phyloP scores from a whole-genome alignment of 1,284 basidiomycete genomes.

The Hemileia vastatrix region DNA sequence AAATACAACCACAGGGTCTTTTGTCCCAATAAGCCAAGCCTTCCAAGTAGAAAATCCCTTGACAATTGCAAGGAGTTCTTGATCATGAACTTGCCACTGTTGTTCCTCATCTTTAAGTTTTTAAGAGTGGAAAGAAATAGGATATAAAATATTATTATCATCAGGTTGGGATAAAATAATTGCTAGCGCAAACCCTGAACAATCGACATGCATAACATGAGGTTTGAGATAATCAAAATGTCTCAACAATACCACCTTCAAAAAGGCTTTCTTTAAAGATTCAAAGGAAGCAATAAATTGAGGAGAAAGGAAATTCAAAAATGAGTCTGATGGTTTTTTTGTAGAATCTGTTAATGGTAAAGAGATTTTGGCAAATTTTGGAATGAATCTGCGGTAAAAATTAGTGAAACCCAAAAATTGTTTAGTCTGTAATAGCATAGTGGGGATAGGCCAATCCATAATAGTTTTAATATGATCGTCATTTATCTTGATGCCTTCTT shows the following conservation, averaged over 20 bases:
- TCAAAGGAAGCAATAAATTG: background rate
- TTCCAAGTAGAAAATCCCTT: background rate
- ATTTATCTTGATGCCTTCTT: background rate
- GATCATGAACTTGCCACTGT: background rate
- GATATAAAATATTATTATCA: conserved; percentile 6
- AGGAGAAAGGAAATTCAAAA: background rate
- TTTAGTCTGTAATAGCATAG: background rate
- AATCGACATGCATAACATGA: conserved; percentile 41
- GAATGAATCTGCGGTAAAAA: background rate
- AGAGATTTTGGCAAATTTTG: background rate
- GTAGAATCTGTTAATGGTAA: background rate
- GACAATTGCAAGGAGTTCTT: background rate
- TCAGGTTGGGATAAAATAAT: conserved; percentile 19
- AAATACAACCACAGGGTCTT: background rate
- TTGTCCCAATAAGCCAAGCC: background rate
- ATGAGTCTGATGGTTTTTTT: background rate
- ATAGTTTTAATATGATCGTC: background rate
- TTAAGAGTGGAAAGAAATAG: conserved; percentile 9
- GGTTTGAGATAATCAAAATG: background rate
- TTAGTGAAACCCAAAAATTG: background rate
- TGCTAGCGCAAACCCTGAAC: conserved; percentile 21
- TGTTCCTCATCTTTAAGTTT: conserved; percentile 13
- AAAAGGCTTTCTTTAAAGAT: background rate
- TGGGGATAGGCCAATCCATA: background rate
- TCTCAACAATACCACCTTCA: background rate